Base-by-base conservation (phyloP, 805 yeast genomes). In the Candida railenensis region DNA sequence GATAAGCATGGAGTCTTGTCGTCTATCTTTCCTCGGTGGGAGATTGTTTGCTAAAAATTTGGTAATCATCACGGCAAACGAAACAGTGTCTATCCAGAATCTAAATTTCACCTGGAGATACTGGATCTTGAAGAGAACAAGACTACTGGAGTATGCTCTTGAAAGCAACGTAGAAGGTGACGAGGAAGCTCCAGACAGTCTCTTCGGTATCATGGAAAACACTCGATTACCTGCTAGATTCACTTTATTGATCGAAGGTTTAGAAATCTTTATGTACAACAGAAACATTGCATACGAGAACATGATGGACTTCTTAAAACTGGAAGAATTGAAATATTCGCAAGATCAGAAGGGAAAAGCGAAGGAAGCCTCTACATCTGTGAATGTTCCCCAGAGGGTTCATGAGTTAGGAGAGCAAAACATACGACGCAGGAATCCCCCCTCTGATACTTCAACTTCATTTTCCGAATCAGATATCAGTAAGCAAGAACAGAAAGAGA, bases 61-160 rank as follows among this genome's bases (percentile, higher is more conserved):
- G 16, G 79, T 87, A 2, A 72, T 88, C 11, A 79, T 87, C 4
- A 86, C 89, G n/a, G 73, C 81, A 42, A 85, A 91, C 65, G 81
- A 82, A 50, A 82, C 96, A 2, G 58, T 89, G 1, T 78, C 89
- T 8, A 73, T 87, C 1, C 75, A 87, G 22, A 83, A 84, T 49
- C 86, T 92, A 1, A 80, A 81, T 54, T 59, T 92, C 22, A 87
- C 96, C 0, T 94, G 98, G 98, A 66, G 95, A 49, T 92, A 89
- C 62, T 94, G 98, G 98, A 69, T 70, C 15, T 53, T 89, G 43
- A 66, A 71, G 3, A 53, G 66, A 28, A 70, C 76, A 11, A 61
- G 82, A 44, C 53, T 68, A 19, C 63, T 79, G 2, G 68, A 66
- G 33, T 64, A 70, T 43, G 56, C 53, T 22, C 52, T 61, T 20